These are phyloP conservation scores for Boletus coccyginus DNA, from an alignment of 768 basidiomycete species.

Conservation along the genomic window DNA sequence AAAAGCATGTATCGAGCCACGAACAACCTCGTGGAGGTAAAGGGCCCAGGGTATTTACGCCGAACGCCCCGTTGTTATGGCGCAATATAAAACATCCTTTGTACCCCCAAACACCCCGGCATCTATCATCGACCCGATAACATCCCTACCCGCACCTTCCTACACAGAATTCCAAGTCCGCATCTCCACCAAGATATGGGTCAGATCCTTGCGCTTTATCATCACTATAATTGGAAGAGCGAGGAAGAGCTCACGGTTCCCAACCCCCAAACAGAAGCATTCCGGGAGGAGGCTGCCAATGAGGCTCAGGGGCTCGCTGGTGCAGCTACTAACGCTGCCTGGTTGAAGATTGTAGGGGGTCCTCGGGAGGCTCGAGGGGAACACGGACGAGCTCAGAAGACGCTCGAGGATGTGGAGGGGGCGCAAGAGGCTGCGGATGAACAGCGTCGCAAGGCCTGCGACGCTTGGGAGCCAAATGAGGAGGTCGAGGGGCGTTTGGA, in stretches of 20 bases:
- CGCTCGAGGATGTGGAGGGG: background rate
- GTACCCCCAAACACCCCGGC: too few species aligned
- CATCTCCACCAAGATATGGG: background rate
- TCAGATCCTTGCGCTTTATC: background rate
- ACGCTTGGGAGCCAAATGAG: too few species aligned
- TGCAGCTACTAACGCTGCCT: background rate
- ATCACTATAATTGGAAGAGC: too few species aligned
- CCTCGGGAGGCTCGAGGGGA: background rate
- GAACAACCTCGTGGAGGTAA: too few species aligned
- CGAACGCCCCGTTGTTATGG: too few species aligned
- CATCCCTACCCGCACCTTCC: background rate
- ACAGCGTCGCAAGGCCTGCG: slow-evolving; percentile 4
- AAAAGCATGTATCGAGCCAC: too few species aligned
- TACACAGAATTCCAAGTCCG: background rate
- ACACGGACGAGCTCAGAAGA: background rate
- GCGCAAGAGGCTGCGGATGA: slow-evolving; percentile 1
- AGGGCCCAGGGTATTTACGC: background rate
- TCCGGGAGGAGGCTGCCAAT: background rate
- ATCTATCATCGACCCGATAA: too few species aligned
- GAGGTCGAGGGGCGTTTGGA: too few species aligned
- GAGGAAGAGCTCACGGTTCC: background rate
- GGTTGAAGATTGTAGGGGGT: background rate
- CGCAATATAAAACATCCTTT: background rate
- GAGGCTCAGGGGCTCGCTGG: background rate
- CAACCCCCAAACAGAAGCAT: background rate